These are phyloP conservation scores for Penicillium sp. DNA, from an alignment of 2,329 filamentous ascomycete genomes.

Conservation along the genomic window DNA sequence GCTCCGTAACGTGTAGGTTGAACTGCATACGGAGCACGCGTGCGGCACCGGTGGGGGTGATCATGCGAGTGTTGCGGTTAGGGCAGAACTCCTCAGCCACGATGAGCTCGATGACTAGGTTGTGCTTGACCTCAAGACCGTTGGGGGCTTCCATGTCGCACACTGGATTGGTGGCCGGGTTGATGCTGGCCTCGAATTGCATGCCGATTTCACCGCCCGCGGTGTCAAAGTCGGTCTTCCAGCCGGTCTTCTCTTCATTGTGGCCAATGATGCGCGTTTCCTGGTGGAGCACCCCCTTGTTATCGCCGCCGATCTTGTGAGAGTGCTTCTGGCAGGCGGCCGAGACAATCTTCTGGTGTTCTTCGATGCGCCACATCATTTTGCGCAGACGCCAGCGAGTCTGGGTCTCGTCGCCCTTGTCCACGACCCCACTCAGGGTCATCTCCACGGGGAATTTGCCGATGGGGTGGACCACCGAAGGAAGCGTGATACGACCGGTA, in stretches of 20 bases:
- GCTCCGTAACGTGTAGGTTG: slow-evolving; percentile 72
- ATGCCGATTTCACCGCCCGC: slow-evolving; percentile 72
- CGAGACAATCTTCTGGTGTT: slow-evolving; percentile 72
- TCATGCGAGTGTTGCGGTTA: slow-evolving; percentile 64
- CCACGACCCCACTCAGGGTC: slow-evolving; percentile 79
- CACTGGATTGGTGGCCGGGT: slow-evolving; percentile 59
- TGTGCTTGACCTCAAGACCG: slow-evolving; percentile 75
- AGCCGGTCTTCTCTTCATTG: slow-evolving; percentile 77
- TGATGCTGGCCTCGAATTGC: slow-evolving; percentile 65
- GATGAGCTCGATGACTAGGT: slow-evolving; percentile 85
- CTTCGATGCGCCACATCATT: slow-evolving; percentile 87
- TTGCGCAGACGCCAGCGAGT: slow-evolving; percentile 88
- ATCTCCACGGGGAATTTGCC: slow-evolving; percentile 74
- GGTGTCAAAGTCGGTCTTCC: slow-evolving; percentile 73
- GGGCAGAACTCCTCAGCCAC: slow-evolving; percentile 82
- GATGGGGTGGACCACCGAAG: slow-evolving; percentile 78
- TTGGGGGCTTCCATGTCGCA: slow-evolving; percentile 72
- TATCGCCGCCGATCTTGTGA: slow-evolving; percentile 57
- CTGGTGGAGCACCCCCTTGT: slow-evolving; percentile 67
- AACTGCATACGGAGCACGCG: slow-evolving; percentile 92
- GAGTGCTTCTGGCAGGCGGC: slow-evolving; percentile 74
- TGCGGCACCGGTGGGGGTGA: slow-evolving; percentile 83
- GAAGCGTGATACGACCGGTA: slow-evolving; percentile 75
- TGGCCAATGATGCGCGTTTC: slow-evolving; percentile 73
- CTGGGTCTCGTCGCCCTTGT: slow-evolving; percentile 61